Conservation (phyloP, 2,329 filamentous ascomycete species). For the Aspergillus sp. region DNA sequence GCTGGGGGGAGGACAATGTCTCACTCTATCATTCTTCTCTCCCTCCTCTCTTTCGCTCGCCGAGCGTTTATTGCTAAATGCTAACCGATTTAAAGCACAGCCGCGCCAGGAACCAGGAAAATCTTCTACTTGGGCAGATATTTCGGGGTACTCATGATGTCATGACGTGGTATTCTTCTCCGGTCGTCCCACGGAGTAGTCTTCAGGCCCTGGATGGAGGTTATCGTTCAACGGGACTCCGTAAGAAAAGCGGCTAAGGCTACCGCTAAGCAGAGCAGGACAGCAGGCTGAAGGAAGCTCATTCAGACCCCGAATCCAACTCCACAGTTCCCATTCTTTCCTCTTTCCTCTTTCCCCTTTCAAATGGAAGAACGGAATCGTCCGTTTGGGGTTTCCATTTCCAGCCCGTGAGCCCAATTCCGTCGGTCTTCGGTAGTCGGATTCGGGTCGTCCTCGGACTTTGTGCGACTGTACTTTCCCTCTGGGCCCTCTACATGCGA, state of each 20-base stretch:
- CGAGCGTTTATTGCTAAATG: neutral
- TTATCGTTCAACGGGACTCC: neutral
- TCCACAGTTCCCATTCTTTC: neutral
- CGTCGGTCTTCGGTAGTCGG: neutral
- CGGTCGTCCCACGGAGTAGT: neutral
- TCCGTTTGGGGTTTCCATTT: neutral
- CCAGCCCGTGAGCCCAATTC: neutral
- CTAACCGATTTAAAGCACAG: constrained; percentile 1
- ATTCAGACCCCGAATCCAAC: neutral
- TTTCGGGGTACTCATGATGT: constrained; percentile 6
- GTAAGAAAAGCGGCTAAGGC: neutral
- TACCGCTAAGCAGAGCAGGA: neutral
- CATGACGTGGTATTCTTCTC: neutral
- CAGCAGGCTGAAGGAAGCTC: neutral
- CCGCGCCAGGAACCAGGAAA: constrained; percentile 6
- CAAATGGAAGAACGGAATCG: neutral
- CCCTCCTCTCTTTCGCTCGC: neutral
- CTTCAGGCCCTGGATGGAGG: neutral
- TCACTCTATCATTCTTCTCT: neutral
- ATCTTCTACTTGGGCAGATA: neutral
- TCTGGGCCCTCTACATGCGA: neutral
- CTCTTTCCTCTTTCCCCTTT: neutral
- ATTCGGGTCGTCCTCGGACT: neutral
- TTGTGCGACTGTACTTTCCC: neutral
- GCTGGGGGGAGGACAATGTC: neutral